Conservation (phyloP, 352 stramenopile genomes). For the Pythium oligandrum region DNA sequence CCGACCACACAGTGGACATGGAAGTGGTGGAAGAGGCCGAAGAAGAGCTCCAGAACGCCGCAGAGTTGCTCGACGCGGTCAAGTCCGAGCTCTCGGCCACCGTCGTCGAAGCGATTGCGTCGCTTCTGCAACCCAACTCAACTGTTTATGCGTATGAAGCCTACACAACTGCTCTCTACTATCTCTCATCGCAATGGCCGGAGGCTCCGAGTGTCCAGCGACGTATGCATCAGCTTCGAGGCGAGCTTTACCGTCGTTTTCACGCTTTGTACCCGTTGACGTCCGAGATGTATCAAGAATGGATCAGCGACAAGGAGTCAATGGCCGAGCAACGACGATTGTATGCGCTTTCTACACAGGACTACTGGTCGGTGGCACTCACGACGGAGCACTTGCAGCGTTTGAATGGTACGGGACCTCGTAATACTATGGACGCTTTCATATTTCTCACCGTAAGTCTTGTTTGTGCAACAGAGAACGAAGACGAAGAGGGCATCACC, state of each 20-base stretch:
- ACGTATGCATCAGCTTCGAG: constrained; percentile 23
- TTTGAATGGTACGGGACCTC: constrained; percentile 20
- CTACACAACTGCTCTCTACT: constrained; percentile 17
- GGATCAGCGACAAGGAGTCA: constrained; percentile 28
- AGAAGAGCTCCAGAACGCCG: constrained; percentile 22
- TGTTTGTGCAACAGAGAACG: constrained; percentile 10
- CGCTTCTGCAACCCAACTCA: not conserved
- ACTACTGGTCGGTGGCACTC: constrained; percentile 60
- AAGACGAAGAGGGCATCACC: constrained; percentile 2
- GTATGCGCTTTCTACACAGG: constrained; percentile 29
- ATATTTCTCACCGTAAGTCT: not conserved
- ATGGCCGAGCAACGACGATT: constrained; percentile 23
- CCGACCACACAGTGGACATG: constrained; percentile 20
- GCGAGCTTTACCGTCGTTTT: constrained; percentile 38
- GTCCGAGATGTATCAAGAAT: constrained; percentile 51
- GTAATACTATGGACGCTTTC: not conserved
- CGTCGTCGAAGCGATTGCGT: not conserved
- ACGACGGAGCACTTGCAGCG: constrained; percentile 34
- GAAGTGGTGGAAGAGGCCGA: constrained; percentile 35
- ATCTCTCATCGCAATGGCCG: constrained; percentile 16
- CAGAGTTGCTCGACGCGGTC: constrained; percentile 5
- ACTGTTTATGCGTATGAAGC: constrained; percentile 15
- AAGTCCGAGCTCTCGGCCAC: constrained; percentile 10
- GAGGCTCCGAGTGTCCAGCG: constrained; percentile 9
- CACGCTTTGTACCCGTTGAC: constrained; percentile 53